Percentiles rank a stretch among this genome's conserved stretches.
Conservation (phyloP, 1,284 basidiomycete species). For the Cutaneotrichosporon sp. region DNA sequence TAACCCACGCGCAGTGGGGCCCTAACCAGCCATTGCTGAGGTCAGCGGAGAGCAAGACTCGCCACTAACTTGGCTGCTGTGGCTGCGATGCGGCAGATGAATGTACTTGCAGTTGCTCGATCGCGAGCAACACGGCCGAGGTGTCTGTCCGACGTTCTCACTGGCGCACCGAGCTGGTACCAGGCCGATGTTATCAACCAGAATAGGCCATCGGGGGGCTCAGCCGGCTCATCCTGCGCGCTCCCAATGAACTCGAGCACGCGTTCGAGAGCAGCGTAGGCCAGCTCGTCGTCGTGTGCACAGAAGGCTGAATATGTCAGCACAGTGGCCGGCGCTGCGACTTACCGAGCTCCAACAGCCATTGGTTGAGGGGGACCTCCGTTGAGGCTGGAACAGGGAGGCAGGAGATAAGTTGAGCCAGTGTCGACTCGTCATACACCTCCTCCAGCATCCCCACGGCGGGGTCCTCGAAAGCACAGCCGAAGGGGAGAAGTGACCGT, state of each 20-base stretch:
- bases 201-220: neutral
- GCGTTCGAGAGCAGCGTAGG: neutral
- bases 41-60: neutral
- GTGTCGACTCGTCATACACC: neutral
- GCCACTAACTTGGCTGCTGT: neutral
- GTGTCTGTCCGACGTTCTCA: neutral
- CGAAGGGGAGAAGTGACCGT: neutral
- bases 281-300: neutral
- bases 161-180: conserved; percentile 3
- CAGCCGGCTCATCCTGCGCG: neutral
- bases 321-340: neutral
- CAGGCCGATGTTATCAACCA: neutral
- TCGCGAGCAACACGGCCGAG: neutral
- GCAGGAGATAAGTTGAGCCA: neutral
- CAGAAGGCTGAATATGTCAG: conserved; percentile 8
- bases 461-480: neutral
- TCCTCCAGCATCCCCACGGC: neutral
- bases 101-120: neutral
- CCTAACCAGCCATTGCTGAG: neutral
- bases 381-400: neutral
- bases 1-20: neutral
- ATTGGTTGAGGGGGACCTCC: neutral
- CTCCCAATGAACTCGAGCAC: neutral
- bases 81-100: conserved; percentile 1
- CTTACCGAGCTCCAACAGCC: conserved; percentile 13